Evolutionary conservation across 2,329 filamentous ascomycete genomes (phyloP).

Genomic region (Beauveria brongniartii): DNA sequence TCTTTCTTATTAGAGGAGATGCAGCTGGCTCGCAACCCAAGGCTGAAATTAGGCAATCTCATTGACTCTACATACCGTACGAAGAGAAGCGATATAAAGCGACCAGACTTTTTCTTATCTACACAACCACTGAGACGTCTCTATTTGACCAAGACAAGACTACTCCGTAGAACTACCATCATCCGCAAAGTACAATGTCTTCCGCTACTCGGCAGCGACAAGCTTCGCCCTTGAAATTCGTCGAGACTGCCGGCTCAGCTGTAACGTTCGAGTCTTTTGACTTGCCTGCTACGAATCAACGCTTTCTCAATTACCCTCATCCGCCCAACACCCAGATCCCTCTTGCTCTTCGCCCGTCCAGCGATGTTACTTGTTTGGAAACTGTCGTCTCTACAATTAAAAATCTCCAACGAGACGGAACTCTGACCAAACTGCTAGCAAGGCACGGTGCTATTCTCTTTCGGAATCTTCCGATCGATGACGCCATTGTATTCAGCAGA

Average conservation of each 20-base stretch:
- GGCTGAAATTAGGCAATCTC: too few relatives aligned
- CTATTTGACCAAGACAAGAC: not conserved
- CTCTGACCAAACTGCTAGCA: not conserved
- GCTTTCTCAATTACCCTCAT: not conserved
- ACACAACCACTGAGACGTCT: not conserved
- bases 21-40: too few relatives aligned
- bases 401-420: not conserved
- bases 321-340: not conserved
- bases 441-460: not conserved
- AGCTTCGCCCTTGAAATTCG: too few relatives aligned
- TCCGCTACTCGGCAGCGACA: not conserved
- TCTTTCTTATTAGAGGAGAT: too few relatives aligned
- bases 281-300: not conserved
- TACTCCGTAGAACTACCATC: too few relatives aligned
- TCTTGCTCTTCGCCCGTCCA: not conserved
- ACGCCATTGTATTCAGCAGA: conserved; percentile 36
- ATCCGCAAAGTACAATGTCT: not conserved
- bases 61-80: too few relatives aligned
- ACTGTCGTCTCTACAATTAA: not conserved
- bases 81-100: too few relatives aligned
- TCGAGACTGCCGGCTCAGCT: not conserved
- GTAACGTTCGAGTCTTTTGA: not conserved
- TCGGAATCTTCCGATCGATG: conserved; percentile 27
- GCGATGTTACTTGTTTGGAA: not conserved
- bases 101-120: too few relatives aligned